Base-by-base conservation (phyloP, 2,329 filamentous ascomycete genomes). In the Macrophomina tecta region DNA sequence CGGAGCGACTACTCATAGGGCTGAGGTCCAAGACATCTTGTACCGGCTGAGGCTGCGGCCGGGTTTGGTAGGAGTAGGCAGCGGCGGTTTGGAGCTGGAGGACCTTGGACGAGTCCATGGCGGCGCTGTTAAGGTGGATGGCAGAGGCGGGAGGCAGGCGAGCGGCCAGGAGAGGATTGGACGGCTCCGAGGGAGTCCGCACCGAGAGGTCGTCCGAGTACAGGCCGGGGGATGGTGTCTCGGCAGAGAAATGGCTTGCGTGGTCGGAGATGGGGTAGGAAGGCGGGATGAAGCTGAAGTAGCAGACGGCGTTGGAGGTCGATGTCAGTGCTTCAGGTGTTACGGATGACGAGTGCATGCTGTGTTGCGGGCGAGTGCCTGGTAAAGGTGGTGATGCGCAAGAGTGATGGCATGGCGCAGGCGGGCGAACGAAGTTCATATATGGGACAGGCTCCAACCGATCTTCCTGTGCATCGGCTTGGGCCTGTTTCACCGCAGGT, bases 31-130 rank as follows among this genome's bases (percentile, higher is more conserved):
- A 42, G 45, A 69, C 67, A 67, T 68, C 65, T 61, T 69, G 68
- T 32, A 68, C 42, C 11, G 68, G 65, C 56, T 75, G 70, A 6
- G 75, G 68, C 38, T 69, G 65, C 11, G 75, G 74, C 14, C 75
- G 73, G 56, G 7, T 61, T 28, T 40, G 42, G 52, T 42, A 46
- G 28, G 69, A 32, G 65, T 80, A 72, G 49, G 77, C 75, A 53
- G 78, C 78, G 12, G 72, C 58, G 14, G 78, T 79, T 67, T 80
- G 78, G 11, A 80, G 71, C 70, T 80, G 78, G 63, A 80, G 72
- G 34, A 80, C 62, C 63, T 75, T 76, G 65, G 77, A 77, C 42
- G 75, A 73, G 53, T 78, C 74, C 73, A 73, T 73, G 63, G 36
- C 67, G 14, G 67, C 23, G n/a, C 28, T 30, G 58, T 12, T 53